Conservation (phyloP, 2,329 filamentous ascomycete genomes). For the Aspergillus tubingensis region DNA sequence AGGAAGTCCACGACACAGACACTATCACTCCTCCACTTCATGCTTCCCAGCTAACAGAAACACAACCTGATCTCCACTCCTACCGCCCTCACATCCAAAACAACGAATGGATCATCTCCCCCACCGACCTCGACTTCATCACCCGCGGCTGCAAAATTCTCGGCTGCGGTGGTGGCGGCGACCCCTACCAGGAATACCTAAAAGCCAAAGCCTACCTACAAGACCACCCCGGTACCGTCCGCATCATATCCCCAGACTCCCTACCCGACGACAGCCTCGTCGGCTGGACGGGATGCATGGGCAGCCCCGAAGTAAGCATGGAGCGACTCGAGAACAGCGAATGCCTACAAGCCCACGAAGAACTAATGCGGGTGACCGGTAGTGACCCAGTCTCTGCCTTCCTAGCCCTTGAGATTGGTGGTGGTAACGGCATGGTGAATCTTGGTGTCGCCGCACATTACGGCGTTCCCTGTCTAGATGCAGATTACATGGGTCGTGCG, state of each 20-base stretch:
- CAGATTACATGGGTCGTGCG: conserved; percentile 50
- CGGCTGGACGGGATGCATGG: conserved; percentile 57
- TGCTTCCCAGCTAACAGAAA: too few relatives aligned
- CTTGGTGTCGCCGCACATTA: conserved; percentile 27
- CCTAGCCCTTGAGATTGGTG: conserved; percentile 67
- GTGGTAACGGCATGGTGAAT: conserved; percentile 56
- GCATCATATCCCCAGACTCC: conserved; percentile 24
- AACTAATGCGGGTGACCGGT: conserved; percentile 48
- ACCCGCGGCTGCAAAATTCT: conserved; percentile 18
- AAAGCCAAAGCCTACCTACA: conserved; percentile 1
- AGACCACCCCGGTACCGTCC: background rate
- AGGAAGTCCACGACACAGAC: background rate
- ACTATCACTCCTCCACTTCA: too few relatives aligned
- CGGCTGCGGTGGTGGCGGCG: conserved; percentile 14
- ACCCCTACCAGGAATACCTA: conserved; percentile 14
- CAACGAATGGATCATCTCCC: conserved; percentile 16
- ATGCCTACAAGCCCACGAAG: conserved; percentile 43
- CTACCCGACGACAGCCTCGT: conserved; percentile 55
- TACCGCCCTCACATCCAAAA: conserved; percentile 25
- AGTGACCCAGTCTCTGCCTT: background rate
- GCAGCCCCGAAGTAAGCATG: conserved; percentile 62
- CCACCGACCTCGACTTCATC: conserved; percentile 16
- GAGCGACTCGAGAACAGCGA: conserved; percentile 63
- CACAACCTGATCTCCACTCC: conserved; percentile 11
- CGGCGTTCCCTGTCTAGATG: conserved; percentile 49